Percentiles rank a stretch among this genome's conserved stretches.
phyloP scores from a whole-genome alignment of 495 filamentous ascomycete genomes.

The Podospora pseudopauciseta region DNA sequence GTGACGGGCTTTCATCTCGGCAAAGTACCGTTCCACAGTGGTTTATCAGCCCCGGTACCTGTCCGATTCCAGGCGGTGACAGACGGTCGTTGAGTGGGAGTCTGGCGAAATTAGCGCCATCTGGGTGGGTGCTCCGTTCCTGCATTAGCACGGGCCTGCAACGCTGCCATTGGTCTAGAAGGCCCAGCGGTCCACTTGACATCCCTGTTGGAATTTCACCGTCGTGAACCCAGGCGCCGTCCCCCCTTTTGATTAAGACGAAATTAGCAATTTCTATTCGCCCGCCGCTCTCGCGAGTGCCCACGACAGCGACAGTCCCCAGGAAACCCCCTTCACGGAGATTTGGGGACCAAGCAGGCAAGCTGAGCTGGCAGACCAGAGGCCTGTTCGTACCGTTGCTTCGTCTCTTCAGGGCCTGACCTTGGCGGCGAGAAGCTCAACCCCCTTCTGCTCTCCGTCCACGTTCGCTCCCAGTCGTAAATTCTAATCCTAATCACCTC shows the following conservation, averaged over 20 bases:
- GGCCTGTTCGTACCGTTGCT: slow-evolving; percentile 16
- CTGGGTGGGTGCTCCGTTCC: slow-evolving; percentile 20
- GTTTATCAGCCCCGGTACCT: slow-evolving; percentile 12
- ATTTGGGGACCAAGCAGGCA: slow-evolving; percentile 28
- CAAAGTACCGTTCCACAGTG: slow-evolving; percentile 22
- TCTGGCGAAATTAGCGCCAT: slow-evolving; percentile 31
- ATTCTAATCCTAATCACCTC: slow-evolving; percentile 25
- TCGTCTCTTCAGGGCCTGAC: slow-evolving; percentile 18
- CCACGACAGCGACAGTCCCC: slow-evolving; percentile 5
- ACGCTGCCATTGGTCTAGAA: not conserved
- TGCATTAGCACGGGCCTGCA: slow-evolving; percentile 19
- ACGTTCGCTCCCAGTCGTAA: slow-evolving; percentile 12
- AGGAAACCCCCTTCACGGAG: slow-evolving; percentile 22
- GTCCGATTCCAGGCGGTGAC: slow-evolving; percentile 4
- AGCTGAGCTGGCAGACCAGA: slow-evolving; percentile 7
- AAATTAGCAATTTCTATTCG: slow-evolving; percentile 39
- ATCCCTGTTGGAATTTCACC: slow-evolving; percentile 15
- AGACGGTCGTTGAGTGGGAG: slow-evolving; percentile 1
- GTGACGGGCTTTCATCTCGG: slow-evolving; percentile 19
- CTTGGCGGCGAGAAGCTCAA: slow-evolving; percentile 11
- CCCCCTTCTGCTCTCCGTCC: slow-evolving; percentile 6
- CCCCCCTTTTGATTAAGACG: slow-evolving; percentile 32
- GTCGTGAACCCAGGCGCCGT: slow-evolving; percentile 6
- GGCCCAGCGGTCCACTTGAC: not conserved
- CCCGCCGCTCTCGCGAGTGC: slow-evolving; percentile 17